Conservation (phyloP, 495 filamentous ascomycete species). For the Neurospora sp. region DNA sequence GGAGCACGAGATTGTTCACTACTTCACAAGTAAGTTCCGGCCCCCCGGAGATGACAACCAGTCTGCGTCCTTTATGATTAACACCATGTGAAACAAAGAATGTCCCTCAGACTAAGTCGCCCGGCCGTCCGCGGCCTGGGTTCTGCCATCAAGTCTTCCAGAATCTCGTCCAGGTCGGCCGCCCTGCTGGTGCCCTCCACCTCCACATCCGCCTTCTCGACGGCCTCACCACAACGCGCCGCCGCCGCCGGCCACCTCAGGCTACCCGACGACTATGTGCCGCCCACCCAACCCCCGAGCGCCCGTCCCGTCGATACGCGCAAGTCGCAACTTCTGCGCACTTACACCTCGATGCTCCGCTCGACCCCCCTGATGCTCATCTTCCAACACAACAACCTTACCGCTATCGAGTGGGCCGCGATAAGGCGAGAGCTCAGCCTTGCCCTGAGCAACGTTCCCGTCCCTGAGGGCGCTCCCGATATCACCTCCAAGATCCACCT, state of each 20-base stretch:
- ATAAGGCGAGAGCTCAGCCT: conserved; percentile 70
- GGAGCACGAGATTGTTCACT: neutral
- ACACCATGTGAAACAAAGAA: conserved; percentile 3
- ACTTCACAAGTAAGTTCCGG: neutral
- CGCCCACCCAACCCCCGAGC: conserved; percentile 76
- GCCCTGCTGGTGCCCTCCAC: conserved; percentile 12
- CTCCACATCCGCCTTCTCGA: conserved; percentile 3
- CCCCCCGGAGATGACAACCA: neutral
- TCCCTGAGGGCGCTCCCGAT: conserved; percentile 4
- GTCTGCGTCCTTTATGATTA: neutral
- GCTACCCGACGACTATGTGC: conserved; percentile 45
- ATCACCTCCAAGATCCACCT: conserved; percentile 52
- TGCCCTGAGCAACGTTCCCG: conserved; percentile 53
- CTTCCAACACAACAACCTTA: conserved; percentile 96
- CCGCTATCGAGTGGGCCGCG: conserved; percentile 74
- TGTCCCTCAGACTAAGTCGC: conserved; percentile 25
- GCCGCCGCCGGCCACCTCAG: conserved; percentile 32
- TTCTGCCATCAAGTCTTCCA: conserved; percentile 12
- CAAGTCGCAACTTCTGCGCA: conserved; percentile 88
- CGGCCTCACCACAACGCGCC: conserved; percentile 25
- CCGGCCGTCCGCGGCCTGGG: conserved; percentile 17
- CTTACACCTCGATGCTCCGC: conserved; percentile 87
- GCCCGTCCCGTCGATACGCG: conserved; percentile 76
- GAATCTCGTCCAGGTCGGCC: conserved; percentile 7
- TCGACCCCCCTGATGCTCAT: conserved; percentile 81